Percentiles rank a stretch among this genome's conserved stretches.
These are phyloP conservation scores for Fusarium nanum DNA, from an alignment of 2,329 filamentous ascomycete species.

Conservation along the genomic window DNA sequence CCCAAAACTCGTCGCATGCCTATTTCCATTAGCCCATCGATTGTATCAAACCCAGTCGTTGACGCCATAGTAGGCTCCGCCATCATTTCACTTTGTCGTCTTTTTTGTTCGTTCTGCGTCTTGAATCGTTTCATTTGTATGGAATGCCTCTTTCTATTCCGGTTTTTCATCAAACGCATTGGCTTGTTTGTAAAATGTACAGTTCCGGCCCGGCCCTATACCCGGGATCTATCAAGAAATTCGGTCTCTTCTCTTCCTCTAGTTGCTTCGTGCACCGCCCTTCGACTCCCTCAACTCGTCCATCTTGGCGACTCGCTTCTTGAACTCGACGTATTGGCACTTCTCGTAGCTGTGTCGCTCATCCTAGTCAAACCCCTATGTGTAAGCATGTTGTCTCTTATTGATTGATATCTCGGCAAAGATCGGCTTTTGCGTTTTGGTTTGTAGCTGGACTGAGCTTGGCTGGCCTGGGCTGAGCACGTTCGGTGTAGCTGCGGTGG, in stretches of 20 bases:
- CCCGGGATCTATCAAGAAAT: slow-evolving; percentile 11
- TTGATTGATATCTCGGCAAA: slow-evolving; percentile 26
- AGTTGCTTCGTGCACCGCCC: slow-evolving; percentile 88
- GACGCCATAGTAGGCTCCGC: slow-evolving; percentile 34
- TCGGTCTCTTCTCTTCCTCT: slow-evolving; percentile 47
- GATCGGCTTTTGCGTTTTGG: slow-evolving; percentile 11
- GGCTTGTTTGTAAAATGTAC: slow-evolving; percentile 49
- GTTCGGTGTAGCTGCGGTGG: slow-evolving; percentile 16
- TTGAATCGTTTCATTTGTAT: slow-evolving; percentile 31
- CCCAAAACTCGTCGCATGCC: slow-evolving; percentile 28
- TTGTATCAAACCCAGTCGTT: slow-evolving; percentile 34
- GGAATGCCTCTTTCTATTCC: slow-evolving; percentile 46
- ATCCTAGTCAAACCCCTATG: slow-evolving; percentile 66
- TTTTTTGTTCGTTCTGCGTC: slow-evolving; percentile 6
- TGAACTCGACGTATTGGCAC: slow-evolving; percentile 99
- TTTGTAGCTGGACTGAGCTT: slow-evolving; percentile 11
- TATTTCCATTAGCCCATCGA: slow-evolving; percentile 45
- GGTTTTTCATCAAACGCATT: slow-evolving; percentile 38
- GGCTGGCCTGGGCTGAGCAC: slow-evolving; percentile 1
- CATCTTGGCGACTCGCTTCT: slow-evolving; percentile 99
- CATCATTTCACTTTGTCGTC: slow-evolving; percentile 26
- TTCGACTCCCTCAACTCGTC: slow-evolving; percentile 91
- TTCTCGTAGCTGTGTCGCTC: slow-evolving; percentile 99
- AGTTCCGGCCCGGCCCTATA: slow-evolving; percentile 42
- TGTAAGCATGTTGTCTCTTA: slow-evolving; percentile 38